phyloP scores from a whole-genome alignment of 140 eudicot species.

The Ambrosia hybrid region DNA sequence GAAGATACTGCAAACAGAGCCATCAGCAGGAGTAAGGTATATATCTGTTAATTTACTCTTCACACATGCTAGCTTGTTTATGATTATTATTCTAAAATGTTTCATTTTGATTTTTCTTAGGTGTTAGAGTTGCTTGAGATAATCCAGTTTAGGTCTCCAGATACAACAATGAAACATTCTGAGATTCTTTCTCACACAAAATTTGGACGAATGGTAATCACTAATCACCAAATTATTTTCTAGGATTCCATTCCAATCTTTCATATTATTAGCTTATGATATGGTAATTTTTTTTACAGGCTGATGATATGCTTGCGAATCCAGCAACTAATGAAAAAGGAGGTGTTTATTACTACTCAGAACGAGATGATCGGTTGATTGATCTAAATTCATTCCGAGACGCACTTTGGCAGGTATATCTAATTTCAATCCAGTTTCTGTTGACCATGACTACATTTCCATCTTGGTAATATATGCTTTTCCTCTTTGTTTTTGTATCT shows the following conservation, averaged over 20 bases:
- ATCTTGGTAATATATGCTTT: not conserved
- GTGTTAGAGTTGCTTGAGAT: slow-evolving; percentile 84
- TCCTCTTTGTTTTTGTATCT: not conserved
- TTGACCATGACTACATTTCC: slow-evolving; percentile 1
- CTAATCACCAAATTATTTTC: slow-evolving; percentile 29
- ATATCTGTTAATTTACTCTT: not conserved
- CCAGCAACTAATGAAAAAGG: slow-evolving; percentile 65
- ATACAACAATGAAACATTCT: slow-evolving; percentile 65
- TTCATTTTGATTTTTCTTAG: slow-evolving; percentile 36
- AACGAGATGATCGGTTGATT: slow-evolving; percentile 90
- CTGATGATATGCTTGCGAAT: slow-evolving; percentile 82
- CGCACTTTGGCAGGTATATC: slow-evolving; percentile 84
- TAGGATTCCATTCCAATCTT: not conserved
- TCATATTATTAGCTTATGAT: not conserved
- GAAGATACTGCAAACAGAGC: slow-evolving; percentile 47
- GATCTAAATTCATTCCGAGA: slow-evolving; percentile 83
- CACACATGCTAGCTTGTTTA: not conserved
- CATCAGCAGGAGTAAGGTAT: slow-evolving; percentile 71
- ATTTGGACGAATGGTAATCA: slow-evolving; percentile 69
- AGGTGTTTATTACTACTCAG: slow-evolving; percentile 85
- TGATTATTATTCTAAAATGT: not conserved
- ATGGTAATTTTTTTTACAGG: slow-evolving; percentile 43
- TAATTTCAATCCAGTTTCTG: not conserved
- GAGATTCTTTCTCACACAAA: slow-evolving; percentile 64
- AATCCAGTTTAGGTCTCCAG: slow-evolving; percentile 89